phyloP scores from a whole-genome alignment of 1,284 basidiomycete genomes.

The Blastosporella zonata region DNA sequence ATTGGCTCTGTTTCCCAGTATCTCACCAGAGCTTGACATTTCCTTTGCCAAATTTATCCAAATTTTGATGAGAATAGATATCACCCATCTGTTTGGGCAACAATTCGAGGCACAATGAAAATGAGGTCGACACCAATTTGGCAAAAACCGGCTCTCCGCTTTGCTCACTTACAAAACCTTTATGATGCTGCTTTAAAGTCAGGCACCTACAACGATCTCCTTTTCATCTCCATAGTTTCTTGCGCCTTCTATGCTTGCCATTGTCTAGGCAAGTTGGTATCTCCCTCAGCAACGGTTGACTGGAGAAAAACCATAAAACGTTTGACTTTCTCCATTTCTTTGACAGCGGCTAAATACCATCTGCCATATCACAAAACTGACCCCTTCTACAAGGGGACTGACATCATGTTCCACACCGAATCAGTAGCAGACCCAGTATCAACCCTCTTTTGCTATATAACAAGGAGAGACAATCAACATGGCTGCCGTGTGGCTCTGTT shows the following conservation, averaged over 20 bases:
- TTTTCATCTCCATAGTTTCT: conserved; percentile 24
- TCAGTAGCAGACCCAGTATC: neutral
- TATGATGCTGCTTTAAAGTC: neutral
- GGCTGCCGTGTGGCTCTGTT: neutral
- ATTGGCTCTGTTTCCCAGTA: conserved; percentile 23
- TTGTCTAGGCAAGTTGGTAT: conserved; percentile 22
- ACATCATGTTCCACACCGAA: neutral
- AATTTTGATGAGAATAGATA: conserved; percentile 5
- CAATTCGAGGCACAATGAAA: conserved; percentile 12
- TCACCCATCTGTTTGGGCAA: neutral
- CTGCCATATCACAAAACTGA: neutral
- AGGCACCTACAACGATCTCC: conserved; percentile 21
- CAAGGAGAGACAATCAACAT: neutral
- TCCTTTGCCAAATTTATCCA: conserved; percentile 9
- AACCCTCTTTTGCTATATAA: neutral
- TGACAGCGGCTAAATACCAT: conserved; percentile 16
- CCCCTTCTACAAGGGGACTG: neutral
- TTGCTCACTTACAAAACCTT: conserved; percentile 20
- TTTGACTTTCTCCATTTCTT: conserved; percentile 13
- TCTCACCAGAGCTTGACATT: conserved; percentile 14
- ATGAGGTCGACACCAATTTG: conserved; percentile 11
- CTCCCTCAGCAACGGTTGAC: conserved; percentile 9
- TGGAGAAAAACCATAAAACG: conserved; percentile 24
- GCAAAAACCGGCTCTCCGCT: conserved; percentile 21
- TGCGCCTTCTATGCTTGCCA: conserved; percentile 27